Base-by-base conservation (phyloP, 2,329 filamentous ascomycete species). In the Thelonectria discophora region DNA sequence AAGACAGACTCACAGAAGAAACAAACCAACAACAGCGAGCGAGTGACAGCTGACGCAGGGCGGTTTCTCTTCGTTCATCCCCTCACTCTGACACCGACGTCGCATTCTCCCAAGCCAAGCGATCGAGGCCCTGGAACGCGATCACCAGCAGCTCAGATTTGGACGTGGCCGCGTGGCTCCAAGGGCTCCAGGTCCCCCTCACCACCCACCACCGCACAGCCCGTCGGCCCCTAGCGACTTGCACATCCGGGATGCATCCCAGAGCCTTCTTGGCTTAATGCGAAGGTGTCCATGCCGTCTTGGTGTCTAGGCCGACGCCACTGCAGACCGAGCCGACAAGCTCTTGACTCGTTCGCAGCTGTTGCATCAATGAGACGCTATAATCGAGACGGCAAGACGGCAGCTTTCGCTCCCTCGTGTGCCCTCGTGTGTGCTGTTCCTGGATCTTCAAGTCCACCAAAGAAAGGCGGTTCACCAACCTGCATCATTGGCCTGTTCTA, bases 111-210 rank as follows among this genome's bases (percentile, higher is more conserved):
- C 21, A 27, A 11, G 10, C 9, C 20, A 46, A 13, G 43, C 43
- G 43, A 46, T 20, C 17, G 17, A 34, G 32, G 13, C 10, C 32
- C 32, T 34, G 21, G 32, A 34, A 34, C 10, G 32, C 5, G 32
- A 17, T 45, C 21, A 24, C 21, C 40, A 46, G 43, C n/a, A 24
- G 12, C 6, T 30, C 45, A 47, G 45, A 30, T 47, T 47, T 30
- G 45, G 45, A 21, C 27, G 45, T 47, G 45, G 45, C 45, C 45
- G 45, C 45, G 45, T 47, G 45, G 45, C 45, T 47, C 21, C 45
- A 30, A 8, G 27, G 27, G 27, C 5, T 7, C 7, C 2, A 30
- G 24, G 24, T 9, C 27, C 27, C 5, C 21, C 3, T 24, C 21
- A 20, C 43, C n/a, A 47, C 43, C 43, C 43, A 17, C 45, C 21